Percentiles rank a stretch among this genome's conserved stretches.
These are phyloP conservation scores for Colletotrichum noveboracense DNA, from an alignment of 2,329 filamentous ascomycete genomes.

Conservation along the genomic window DNA sequence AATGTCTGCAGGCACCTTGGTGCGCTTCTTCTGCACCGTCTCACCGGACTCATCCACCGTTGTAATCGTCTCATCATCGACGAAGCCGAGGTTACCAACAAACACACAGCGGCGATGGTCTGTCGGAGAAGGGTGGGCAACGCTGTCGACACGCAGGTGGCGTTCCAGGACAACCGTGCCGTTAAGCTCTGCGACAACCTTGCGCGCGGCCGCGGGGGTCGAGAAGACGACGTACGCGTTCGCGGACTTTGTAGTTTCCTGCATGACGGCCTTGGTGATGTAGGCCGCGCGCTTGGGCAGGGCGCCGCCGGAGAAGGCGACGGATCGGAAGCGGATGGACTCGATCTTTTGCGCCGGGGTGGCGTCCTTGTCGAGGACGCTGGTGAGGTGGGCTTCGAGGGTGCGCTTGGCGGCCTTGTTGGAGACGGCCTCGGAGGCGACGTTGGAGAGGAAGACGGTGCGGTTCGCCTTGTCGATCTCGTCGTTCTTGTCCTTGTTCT, in stretches of 20 bases:
- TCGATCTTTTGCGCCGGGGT: constrained; percentile 75
- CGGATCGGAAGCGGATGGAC: constrained; percentile 92
- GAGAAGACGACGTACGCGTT: constrained; percentile 95
- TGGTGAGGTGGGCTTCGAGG: constrained; percentile 78
- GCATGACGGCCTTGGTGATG: constrained; percentile 89
- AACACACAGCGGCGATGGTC: constrained; percentile 94
- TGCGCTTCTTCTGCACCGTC: constrained; percentile 74
- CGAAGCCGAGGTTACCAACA: constrained; percentile 94
- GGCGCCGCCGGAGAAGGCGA: constrained; percentile 77
- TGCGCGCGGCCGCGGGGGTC: constrained; percentile 74
- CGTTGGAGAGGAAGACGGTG: constrained; percentile 93
- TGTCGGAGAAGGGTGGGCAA: constrained; percentile 82
- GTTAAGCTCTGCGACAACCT: constrained; percentile 80
- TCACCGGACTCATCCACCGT: constrained; percentile 69
- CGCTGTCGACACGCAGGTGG: constrained; percentile 88
- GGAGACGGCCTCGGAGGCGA: constrained; percentile 81
- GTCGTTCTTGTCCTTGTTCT: constrained; percentile 45
- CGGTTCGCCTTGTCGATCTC: constrained; percentile 86
- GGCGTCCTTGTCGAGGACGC: constrained; percentile 65
- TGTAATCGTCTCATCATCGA: constrained; percentile 84
- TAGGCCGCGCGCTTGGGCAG: constrained; percentile 95
- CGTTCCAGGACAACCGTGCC: constrained; percentile 83
- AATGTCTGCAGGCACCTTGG: constrained; percentile 78
- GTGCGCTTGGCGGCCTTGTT: constrained; percentile 82
- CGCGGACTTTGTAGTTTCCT: constrained; percentile 87